Evolutionary conservation across 2,329 filamentous ascomycete species (phyloP).

Genomic region (Apiospora aurea): DNA sequence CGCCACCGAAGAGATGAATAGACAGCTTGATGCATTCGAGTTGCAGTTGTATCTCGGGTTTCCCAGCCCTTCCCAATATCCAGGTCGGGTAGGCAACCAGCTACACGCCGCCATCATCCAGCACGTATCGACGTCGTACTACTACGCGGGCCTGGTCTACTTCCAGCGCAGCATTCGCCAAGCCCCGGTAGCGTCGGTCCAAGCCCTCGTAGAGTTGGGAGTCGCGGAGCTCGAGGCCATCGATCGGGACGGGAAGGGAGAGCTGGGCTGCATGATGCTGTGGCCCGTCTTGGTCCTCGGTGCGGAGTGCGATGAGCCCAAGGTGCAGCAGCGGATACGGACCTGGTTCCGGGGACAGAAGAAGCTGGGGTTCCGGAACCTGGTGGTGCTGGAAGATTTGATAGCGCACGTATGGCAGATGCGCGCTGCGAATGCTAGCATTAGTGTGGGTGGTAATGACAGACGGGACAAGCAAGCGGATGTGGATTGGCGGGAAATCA

Average conservation of each 20-base stretch:
- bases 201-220: constrained; percentile 42
- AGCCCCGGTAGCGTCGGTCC: constrained; percentile 35
- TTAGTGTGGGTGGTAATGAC: too few relatives aligned
- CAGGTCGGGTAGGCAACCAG: constrained; percentile 33
- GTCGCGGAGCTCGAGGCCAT: constrained; percentile 43
- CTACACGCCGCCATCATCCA: constrained; percentile 36
- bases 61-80: constrained; percentile 28
- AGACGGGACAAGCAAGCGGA: too few relatives aligned
- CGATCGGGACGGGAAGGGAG: constrained; percentile 38
- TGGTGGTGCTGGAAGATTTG: constrained; percentile 42
- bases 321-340: constrained; percentile 40
- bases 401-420: constrained; percentile 42
- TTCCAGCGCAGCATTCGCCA: constrained; percentile 43
- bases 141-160: constrained; percentile 45
- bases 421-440: constrained; percentile 14
- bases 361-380: constrained; percentile 45
- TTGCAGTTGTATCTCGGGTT: constrained; percentile 40
- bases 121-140: constrained; percentile 41
- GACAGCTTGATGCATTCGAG: constrained; percentile 40
- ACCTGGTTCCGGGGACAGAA: constrained; percentile 42
- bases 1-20: constrained; percentile 19
- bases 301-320: constrained; percentile 41
- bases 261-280: constrained; percentile 44
- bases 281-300: constrained; percentile 46
- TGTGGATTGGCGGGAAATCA: constrained; percentile 22